These are phyloP conservation scores for Hypoxylon crocopeplum DNA, from an alignment of 495 filamentous ascomycete genomes.

Conservation along the genomic window DNA sequence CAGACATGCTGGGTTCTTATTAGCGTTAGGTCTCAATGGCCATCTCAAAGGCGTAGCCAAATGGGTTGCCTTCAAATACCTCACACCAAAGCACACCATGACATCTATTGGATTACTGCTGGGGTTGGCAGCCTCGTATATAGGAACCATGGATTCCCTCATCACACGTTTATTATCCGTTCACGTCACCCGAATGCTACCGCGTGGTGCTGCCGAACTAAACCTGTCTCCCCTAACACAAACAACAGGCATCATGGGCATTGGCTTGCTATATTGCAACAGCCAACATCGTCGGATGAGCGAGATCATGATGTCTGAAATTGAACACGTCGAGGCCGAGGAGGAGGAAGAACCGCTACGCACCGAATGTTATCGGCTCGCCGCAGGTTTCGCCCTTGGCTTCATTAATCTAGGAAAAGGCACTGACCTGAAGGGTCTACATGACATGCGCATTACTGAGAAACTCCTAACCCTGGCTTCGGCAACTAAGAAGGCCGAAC, in stretches of 20 bases:
- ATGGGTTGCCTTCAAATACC: slow-evolving; percentile 98
- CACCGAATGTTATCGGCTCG: slow-evolving; percentile 92
- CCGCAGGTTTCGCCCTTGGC: slow-evolving; percentile 91
- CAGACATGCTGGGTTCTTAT: slow-evolving; percentile 89
- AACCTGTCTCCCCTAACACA: slow-evolving; percentile 95
- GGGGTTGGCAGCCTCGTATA: slow-evolving; percentile 88
- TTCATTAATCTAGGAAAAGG: slow-evolving; percentile 95
- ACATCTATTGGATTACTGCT: slow-evolving; percentile 94
- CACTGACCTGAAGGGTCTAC: slow-evolving; percentile 82
- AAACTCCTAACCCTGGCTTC: slow-evolving; percentile 84
- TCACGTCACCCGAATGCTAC: slow-evolving; percentile 95
- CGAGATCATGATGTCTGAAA: slow-evolving; percentile 97
- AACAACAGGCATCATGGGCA: slow-evolving; percentile 96
- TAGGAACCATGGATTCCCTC: slow-evolving; percentile 95
- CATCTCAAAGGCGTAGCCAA: slow-evolving; percentile 92
- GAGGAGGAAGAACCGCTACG: slow-evolving; percentile 76
- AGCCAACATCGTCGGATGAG: slow-evolving; percentile 98
- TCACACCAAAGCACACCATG: slow-evolving; percentile 98
- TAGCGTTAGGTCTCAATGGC: slow-evolving; percentile 93
- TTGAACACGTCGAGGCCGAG: slow-evolving; percentile 80
- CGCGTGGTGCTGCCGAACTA: slow-evolving; percentile 87
- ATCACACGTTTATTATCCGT: slow-evolving; percentile 95
- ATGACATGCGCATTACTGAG: slow-evolving; percentile 93
- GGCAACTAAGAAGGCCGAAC: slow-evolving; percentile 82
- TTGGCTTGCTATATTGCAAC: slow-evolving; percentile 91